Evolutionary conservation across 345 rosid species (phyloP), one percentile per base, ranked within the genome.

Genomic region (Euphorbia peplus): DNA sequence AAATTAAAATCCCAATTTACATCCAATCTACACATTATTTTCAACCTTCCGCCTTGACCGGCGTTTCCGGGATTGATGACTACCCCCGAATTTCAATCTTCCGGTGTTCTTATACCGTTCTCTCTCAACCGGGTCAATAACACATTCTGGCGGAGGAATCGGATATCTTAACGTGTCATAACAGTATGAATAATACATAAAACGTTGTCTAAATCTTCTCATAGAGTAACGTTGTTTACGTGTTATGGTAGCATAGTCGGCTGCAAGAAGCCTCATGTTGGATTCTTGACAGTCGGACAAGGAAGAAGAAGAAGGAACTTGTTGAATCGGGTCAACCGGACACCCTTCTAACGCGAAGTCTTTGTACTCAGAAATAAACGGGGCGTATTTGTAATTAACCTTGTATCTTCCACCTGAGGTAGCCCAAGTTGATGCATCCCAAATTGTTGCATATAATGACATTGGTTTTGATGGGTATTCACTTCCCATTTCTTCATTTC

Each of bases 361-460:
- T 70, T 79, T 87, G 48, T 86, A 95, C 24, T 90, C 96, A 14
- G 96, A 79, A 1, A 79, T 71, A 51, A 95, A 95, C 0, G 98
- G 97, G 1, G 96, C 85, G 68, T 76, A 95, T 59, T 83, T 82
- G 74, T 95, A 90, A 51, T 95, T 73, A 1, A 83, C 98, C 72
- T 87, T 88, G 79, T 72, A 74, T 70, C 78, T 84, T 0, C 99
- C 99, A 0, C 99, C 97, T 0, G 84, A 74, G 5, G 99, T 92
- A 13, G 99, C 97, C 98, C 99, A 95, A 58, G 70, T 82, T 0
- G 99, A 92, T 6, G 90, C 98, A 28, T 95, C 99, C 99, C 99
- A 95, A n/a, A 92, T 90, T 0, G 99, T 92, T 14, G 97, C 93
- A 37, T 92, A 92, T 19, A 95, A 60, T 1, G 90, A 46, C 99